These are phyloP conservation scores for Nitzschia sp. DNA, from an alignment of 108 stramenopile genomes.

Conservation along the genomic window DNA sequence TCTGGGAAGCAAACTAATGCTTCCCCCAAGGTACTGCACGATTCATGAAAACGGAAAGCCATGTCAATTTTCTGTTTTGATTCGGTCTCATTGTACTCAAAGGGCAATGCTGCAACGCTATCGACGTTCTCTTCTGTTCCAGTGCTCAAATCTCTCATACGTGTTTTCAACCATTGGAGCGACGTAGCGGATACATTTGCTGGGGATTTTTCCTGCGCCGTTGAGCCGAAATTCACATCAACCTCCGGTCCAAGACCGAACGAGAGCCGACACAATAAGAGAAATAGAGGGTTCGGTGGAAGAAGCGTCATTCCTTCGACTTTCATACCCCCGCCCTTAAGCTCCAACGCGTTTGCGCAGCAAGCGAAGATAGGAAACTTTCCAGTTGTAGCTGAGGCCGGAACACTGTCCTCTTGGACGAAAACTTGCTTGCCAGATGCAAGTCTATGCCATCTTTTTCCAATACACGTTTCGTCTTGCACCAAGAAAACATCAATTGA, in stretches of 20 bases:
- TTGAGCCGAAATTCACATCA: neutral
- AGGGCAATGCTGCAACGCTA: slow-evolving; percentile 1
- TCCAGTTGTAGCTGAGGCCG: slow-evolving; percentile 35
- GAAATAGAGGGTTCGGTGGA: slow-evolving; percentile 68
- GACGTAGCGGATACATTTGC: neutral
- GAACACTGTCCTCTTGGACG: slow-evolving; percentile 33
- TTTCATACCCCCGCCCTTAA: slow-evolving; percentile 50
- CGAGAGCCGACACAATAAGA: slow-evolving; percentile 45
- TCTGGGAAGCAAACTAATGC: slow-evolving; percentile 61
- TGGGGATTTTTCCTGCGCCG: no score
- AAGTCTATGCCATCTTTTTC: slow-evolving; percentile 33
- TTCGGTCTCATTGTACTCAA: neutral
- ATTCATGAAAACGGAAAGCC: slow-evolving; percentile 53
- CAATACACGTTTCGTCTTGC: slow-evolving; percentile 5
- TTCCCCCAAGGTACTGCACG: slow-evolving; percentile 56
- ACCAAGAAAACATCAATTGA: slow-evolving; percentile 13
- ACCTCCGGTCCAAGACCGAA: slow-evolving; percentile 51
- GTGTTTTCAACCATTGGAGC: neutral
- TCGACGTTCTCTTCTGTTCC: neutral
- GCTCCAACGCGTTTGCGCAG: slow-evolving; percentile 64
- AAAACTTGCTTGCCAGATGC: slow-evolving; percentile 13
- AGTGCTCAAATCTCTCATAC: neutral
- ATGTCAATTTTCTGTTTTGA: slow-evolving; percentile 26
- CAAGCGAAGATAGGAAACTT: slow-evolving; percentile 29
- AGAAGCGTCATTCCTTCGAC: slow-evolving; percentile 66